These are phyloP conservation scores for Golovinomyces cichoracearum DNA, from an alignment of 2,329 filamentous ascomycete species.

Conservation along the genomic window DNA sequence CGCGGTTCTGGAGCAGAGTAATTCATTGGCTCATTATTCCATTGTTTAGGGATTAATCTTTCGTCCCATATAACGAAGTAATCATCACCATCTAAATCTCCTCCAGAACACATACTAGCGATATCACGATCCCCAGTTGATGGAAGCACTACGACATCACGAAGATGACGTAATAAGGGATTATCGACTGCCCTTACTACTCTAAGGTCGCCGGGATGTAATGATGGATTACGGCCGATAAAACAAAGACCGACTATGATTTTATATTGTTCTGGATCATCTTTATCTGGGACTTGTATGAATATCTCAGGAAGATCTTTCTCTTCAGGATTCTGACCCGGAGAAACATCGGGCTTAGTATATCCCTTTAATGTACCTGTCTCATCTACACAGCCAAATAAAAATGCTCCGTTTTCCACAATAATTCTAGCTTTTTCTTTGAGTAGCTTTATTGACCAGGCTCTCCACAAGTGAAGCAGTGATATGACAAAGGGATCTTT, in stretches of 20 bases:
- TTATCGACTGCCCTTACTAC: constrained; percentile 64
- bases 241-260: constrained; percentile 56
- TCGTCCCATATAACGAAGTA: constrained; percentile 84
- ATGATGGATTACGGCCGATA: constrained; percentile 71
- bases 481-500: constrained; percentile 63
- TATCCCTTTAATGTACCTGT: constrained; percentile 51
- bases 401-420: constrained; percentile 59
- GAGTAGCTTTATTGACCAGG: constrained; percentile 68
- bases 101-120: constrained; percentile 83
- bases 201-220: constrained; percentile 78
- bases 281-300: constrained; percentile 43
- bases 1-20: constrained; percentile 34
- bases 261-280: constrained; percentile 26
- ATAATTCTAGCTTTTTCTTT: constrained; percentile 80
- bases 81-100: constrained; percentile 87
- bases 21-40: constrained; percentile 56
- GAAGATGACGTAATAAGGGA: constrained; percentile 45
- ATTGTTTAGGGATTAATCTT: constrained; percentile 39
- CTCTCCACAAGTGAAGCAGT: constrained; percentile 57
- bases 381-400: constrained; percentile 76
- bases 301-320: constrained; percentile 60
- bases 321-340: constrained; percentile 17
- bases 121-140: constrained; percentile 60
- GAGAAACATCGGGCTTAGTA: constrained; percentile 19
- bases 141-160: constrained; percentile 70